Evolutionary conservation across 371 early-diverging fungal genomes (phyloP).

Genomic region (Choanephora cucurbitarum): DNA sequence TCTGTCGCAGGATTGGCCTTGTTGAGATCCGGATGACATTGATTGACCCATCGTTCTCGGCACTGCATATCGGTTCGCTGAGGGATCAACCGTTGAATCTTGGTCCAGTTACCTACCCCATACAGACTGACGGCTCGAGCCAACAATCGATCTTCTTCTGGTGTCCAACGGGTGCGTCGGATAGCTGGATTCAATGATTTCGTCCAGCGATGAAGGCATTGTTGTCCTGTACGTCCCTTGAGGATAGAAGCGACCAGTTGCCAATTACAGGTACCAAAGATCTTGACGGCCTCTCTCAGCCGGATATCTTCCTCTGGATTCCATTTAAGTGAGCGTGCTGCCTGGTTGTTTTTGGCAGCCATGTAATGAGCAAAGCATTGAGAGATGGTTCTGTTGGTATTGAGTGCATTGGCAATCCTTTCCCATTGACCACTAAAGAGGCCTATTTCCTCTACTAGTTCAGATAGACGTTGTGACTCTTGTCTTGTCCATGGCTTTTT

Average conservation of each 20-base stretch:
- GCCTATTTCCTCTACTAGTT: conserved; percentile 48
- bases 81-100: conserved; percentile 68
- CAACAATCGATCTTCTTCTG: conserved; percentile 74
- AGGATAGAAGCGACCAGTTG: conserved; percentile 67
- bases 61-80: conserved; percentile 89
- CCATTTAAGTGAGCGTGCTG: conserved; percentile 46
- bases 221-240: conserved; percentile 72
- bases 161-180: conserved; percentile 71
- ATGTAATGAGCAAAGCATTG: conserved; percentile 80
- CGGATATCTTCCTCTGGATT: conserved; percentile 63
- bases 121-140: conserved; percentile 64
- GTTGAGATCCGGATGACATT: conserved; percentile 66
- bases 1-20: conserved; percentile 54
- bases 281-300: conserved; percentile 57
- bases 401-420: conserved; percentile 56
- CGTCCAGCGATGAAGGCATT: conserved; percentile 85
- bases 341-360: conserved; percentile 24
- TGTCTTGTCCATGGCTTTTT: conserved; percentile 65
- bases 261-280: conserved; percentile 72
- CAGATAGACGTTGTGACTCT: conserved; percentile 53
- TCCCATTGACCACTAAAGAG: conserved; percentile 60
- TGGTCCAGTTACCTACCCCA: conserved; percentile 78
- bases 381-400: conserved; percentile 73
- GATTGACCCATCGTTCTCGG: conserved; percentile 82
- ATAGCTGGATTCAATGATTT: conserved; percentile 78